A percentile compares a stretch with the other conserved stretches of the same genome.
Evolutionary conservation across 164 flowering plant species (phyloP).

Genomic region (Nelumbo lutea): DNA sequence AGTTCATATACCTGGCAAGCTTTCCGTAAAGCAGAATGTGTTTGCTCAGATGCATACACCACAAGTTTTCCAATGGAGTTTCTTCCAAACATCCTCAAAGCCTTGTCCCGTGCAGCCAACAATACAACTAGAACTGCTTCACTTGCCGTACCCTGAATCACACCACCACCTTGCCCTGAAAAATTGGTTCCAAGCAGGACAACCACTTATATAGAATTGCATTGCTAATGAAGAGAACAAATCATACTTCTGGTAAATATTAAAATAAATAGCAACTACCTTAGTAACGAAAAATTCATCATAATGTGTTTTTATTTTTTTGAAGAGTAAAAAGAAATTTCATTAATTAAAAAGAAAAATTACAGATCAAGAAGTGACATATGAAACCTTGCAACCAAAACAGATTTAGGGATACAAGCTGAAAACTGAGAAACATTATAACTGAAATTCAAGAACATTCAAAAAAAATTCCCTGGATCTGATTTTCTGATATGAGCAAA

Average conservation of each 20-base stretch:
- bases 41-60: slow-evolving; percentile 81
- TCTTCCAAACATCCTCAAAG: slow-evolving; percentile 56
- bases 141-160: slow-evolving; percentile 95
- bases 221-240: slow-evolving; percentile 3
- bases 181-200: slow-evolving; percentile 1
- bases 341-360: not conserved
- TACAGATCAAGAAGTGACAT: too few relatives aligned
- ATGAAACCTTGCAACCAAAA: too few relatives aligned
- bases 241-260: not conserved
- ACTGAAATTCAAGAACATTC: too few relatives aligned
- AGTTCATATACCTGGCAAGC: slow-evolving; percentile 67
- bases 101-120: slow-evolving; percentile 79
- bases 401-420: too few relatives aligned
- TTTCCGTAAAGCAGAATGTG: slow-evolving; percentile 76
- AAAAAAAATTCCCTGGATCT: too few relatives aligned
- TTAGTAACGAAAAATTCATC: not conserved
- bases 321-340: not conserved
- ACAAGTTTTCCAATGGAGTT: slow-evolving; percentile 63
- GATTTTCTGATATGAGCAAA: too few relatives aligned
- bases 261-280: not conserved
- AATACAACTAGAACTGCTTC: slow-evolving; percentile 83
- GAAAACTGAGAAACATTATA: too few relatives aligned
- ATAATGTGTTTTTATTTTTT: not conserved
- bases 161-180: slow-evolving; percentile 94
- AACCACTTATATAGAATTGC: not conserved